Evolutionary conservation across 2,329 filamentous ascomycete genomes (phyloP).

Genomic region (Exserohilum rostratum): DNA sequence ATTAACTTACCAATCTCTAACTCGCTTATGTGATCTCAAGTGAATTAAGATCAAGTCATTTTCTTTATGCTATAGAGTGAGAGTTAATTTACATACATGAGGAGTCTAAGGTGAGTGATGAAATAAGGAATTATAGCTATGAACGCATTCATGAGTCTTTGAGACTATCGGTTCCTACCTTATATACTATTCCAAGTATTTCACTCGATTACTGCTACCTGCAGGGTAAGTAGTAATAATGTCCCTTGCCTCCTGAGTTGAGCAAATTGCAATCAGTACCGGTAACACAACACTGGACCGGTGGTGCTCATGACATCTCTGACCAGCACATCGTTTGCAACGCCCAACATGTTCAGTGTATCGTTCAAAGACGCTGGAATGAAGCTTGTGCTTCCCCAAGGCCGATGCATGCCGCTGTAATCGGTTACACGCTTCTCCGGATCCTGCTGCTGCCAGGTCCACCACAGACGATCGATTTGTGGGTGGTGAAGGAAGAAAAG

Average conservation of each 20-base stretch:
- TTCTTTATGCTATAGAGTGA: too few species aligned
- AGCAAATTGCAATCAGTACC: not conserved
- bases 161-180: too few species aligned
- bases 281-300: not conserved
- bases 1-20: too few species aligned
- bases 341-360: not conserved
- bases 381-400: not conserved
- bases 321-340: not conserved
- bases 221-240: not conserved
- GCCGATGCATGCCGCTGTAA: not conserved
- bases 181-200: not conserved
- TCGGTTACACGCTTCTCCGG: not conserved
- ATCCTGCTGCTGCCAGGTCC: constrained; percentile 30
- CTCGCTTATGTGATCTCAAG: too few species aligned
- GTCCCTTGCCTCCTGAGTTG: not conserved
- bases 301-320: not conserved
- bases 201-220: not conserved
- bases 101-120: too few species aligned
- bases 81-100: too few species aligned
- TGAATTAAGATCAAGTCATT: too few species aligned
- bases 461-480: constrained; percentile 40
- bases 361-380: not conserved
- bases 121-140: too few species aligned
- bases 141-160: too few species aligned
- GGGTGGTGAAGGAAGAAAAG: constrained; percentile 42